Percentiles rank a stretch among this genome's conserved stretches.
phyloP scores from a whole-genome alignment of 805 yeast species.

The Suhomyces xylopsoci region DNA sequence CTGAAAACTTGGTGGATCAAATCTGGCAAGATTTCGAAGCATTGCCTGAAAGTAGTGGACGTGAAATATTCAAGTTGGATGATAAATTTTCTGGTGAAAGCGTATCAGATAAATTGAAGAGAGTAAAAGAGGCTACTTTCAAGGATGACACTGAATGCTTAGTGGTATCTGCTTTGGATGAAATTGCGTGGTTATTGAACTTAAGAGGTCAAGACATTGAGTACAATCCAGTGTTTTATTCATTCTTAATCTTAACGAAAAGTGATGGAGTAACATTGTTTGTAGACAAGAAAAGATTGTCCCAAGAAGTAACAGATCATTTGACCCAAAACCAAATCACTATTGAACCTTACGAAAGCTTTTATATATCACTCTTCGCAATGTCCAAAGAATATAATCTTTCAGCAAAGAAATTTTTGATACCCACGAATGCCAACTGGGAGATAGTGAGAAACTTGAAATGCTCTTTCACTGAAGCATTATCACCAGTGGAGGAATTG shows the following conservation, averaged over 20 bases:
- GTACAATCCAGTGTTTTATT: constrained; percentile 52
- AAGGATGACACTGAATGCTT: constrained; percentile 27
- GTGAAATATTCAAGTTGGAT: constrained; percentile 50
- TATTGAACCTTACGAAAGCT: constrained; percentile 41
- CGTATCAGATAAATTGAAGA: constrained; percentile 53
- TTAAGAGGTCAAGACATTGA: constrained; percentile 55
- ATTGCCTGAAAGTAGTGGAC: constrained; percentile 48
- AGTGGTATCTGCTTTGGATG: constrained; percentile 48
- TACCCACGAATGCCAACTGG: constrained; percentile 38
- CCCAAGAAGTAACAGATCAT: constrained; percentile 21
- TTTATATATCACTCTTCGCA: constrained; percentile 43
- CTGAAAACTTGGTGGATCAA: constrained; percentile 65
- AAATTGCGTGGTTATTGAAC: constrained; percentile 53
- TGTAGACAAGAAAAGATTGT: constrained; percentile 42
- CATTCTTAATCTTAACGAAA: constrained; percentile 34
- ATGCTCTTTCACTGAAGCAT: constrained; percentile 25
- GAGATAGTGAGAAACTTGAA: constrained; percentile 35
- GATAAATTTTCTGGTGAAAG: constrained; percentile 63
- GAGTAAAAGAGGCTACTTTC: constrained; percentile 27
- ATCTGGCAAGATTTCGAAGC: constrained; percentile 72
- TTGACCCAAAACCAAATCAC: constrained; percentile 24
- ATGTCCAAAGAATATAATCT: constrained; percentile 34
- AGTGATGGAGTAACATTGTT: constrained; percentile 36
- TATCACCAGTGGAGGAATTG: constrained; percentile 46
- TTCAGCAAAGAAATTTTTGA: constrained; percentile 26